Percentiles rank a stretch among this genome's conserved stretches.
Evolutionary conservation across 2,329 filamentous ascomycete species (phyloP).

Genomic region (Stylonectria norvegica): DNA sequence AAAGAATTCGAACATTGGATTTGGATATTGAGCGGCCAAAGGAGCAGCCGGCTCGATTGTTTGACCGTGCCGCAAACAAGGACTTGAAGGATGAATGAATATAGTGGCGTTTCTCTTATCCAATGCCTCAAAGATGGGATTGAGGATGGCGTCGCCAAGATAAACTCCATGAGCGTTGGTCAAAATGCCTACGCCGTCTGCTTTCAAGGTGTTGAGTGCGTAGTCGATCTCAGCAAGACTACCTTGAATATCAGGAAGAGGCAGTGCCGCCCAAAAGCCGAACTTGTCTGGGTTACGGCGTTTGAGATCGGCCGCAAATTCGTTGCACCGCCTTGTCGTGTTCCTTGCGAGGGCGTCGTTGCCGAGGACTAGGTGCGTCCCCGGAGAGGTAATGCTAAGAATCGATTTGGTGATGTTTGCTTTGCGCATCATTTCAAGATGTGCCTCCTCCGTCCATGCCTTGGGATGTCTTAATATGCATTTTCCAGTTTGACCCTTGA

Average conservation of each 20-base stretch:
- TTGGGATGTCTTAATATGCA: conserved; percentile 3
- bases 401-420: conserved; percentile 50
- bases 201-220: background rate
- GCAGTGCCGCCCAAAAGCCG: background rate
- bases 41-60: background rate
- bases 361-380: background rate
- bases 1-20: background rate
- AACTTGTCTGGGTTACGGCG: background rate
- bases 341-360: background rate
- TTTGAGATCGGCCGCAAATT: background rate
- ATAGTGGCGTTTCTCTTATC: background rate
- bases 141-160: background rate
- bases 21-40: background rate
- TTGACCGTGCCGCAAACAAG: background rate
- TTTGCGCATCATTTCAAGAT: conserved; percentile 49
- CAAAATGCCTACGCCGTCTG: background rate
- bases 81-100: background rate
- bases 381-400: background rate
- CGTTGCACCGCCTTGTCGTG: background rate
- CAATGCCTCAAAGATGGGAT: background rate
- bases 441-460: conserved; percentile 43
- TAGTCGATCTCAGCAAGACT: background rate
- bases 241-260: background rate
- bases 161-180: background rate
- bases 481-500: background rate